Conservation (phyloP, 768 basidiomycete genomes). For the Naganishia friedmannii region DNA sequence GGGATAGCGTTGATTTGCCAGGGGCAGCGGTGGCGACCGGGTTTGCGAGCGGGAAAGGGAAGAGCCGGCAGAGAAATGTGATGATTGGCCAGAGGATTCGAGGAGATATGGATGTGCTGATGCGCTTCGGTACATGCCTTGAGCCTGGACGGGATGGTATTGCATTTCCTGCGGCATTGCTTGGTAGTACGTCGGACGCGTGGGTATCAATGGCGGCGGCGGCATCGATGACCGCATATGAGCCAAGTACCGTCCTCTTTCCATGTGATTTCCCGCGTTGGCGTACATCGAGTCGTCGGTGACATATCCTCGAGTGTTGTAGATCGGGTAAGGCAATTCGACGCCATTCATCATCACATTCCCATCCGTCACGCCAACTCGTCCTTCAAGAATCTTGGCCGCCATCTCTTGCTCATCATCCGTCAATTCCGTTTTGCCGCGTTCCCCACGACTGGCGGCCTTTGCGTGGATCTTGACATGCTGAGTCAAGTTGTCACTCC, state of each 20-base stretch:
- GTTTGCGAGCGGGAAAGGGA: neutral
- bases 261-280: neutral
- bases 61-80: neutral
- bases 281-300: conserved; percentile 1
- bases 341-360: neutral
- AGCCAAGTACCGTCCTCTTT: neutral
- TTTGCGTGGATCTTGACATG: conserved; percentile 74
- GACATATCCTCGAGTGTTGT: neutral
- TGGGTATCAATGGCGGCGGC: neutral
- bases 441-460: neutral
- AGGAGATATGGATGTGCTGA: neutral
- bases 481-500: conserved; percentile 84
- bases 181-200: neutral
- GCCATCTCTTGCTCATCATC: neutral
- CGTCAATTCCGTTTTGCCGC: conserved; percentile 1
- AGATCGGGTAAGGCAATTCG: neutral
- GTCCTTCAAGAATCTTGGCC: neutral
- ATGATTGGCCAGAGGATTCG: neutral
- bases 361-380: neutral
- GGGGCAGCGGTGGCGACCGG: neutral
- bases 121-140: neutral
- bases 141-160: neutral
- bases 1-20: neutral
- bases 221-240: neutral
- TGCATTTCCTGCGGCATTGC: neutral